A percentile compares a stretch with the other conserved stretches of the same genome.
Evolutionary conservation across 2,329 filamentous ascomycete genomes (phyloP).

Genomic region (Rutstroemia sp.): DNA sequence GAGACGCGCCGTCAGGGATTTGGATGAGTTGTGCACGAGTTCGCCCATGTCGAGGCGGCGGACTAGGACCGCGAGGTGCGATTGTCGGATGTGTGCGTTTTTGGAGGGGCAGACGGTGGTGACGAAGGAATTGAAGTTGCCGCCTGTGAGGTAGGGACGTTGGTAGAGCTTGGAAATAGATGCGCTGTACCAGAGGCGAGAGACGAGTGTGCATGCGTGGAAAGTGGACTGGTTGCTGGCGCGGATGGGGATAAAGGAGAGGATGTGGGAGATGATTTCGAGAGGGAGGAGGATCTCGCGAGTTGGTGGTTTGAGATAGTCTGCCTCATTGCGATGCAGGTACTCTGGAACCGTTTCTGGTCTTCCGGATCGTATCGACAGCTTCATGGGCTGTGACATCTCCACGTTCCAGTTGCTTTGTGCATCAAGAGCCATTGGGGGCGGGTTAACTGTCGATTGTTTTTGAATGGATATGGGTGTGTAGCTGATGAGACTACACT

Average conservation of each 20-base stretch:
- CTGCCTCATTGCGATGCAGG: neutral
- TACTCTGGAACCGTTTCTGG: neutral
- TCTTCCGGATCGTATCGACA: constrained; percentile 4
- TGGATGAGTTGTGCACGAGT: constrained; percentile 27
- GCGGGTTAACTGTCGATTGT: neutral
- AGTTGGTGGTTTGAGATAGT: constrained; percentile 4
- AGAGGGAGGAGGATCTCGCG: constrained; percentile 25
- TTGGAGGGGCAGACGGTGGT: constrained; percentile 30
- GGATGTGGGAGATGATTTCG: constrained; percentile 28
- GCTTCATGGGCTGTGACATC: constrained; percentile 23
- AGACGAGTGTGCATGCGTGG: constrained; percentile 26
- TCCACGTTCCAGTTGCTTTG: constrained; percentile 29
- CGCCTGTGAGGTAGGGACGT: constrained; percentile 23
- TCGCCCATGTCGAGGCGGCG: constrained; percentile 28
- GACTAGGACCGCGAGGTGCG: constrained; percentile 25
- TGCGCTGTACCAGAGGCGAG: constrained; percentile 27
- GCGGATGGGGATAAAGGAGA: constrained; percentile 23
- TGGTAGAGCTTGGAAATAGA: constrained; percentile 24
- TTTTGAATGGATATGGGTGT: neutral
- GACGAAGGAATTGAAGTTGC: constrained; percentile 28
- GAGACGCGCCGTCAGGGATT: constrained; percentile 27
- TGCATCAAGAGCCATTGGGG: constrained; percentile 24
- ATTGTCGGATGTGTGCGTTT: constrained; percentile 29
- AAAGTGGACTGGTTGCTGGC: constrained; percentile 19
- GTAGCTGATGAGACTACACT: neutral